A percentile compares a stretch with the other conserved stretches of the same genome.
These are phyloP conservation scores for Fraxinus quadrangulata DNA, from an alignment of 257 asterid genomes.

Conservation along the genomic window DNA sequence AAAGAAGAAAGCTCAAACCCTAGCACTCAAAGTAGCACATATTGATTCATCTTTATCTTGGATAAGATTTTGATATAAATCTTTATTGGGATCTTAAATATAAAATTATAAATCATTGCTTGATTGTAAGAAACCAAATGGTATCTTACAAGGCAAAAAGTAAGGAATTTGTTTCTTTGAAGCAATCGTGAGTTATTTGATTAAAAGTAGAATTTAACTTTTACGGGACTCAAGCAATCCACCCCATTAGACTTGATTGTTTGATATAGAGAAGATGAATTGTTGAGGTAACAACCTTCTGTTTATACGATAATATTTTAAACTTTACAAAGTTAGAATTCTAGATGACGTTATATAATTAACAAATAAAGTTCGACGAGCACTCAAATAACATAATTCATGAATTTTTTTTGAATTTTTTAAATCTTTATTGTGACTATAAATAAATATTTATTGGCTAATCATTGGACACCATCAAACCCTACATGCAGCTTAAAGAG, in stretches of 20 bases:
- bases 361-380: background rate
- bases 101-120: background rate
- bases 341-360: background rate
- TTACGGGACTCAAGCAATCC: background rate
- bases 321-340: too few relatives aligned
- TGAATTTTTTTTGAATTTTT: background rate
- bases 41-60: background rate
- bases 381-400: background rate
- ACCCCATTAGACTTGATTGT: background rate
- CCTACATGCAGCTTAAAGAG: conserved; percentile 29
- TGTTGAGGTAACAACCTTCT: background rate
- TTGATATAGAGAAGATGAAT: background rate
- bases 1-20: background rate
- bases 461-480: conserved; percentile 39
- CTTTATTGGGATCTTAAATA: background rate
- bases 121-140: background rate
- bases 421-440: background rate
- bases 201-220: background rate
- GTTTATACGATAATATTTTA: too few relatives aligned
- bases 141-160: background rate
- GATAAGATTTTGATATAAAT: background rate
- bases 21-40: background rate
- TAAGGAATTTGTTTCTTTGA: background rate
- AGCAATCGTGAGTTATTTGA: background rate
- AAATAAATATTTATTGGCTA: conserved; percentile 19